These are phyloP conservation scores for Teratosphaeria epicoccoides DNA, from an alignment of 2,329 filamentous ascomycete species.

Conservation along the genomic window DNA sequence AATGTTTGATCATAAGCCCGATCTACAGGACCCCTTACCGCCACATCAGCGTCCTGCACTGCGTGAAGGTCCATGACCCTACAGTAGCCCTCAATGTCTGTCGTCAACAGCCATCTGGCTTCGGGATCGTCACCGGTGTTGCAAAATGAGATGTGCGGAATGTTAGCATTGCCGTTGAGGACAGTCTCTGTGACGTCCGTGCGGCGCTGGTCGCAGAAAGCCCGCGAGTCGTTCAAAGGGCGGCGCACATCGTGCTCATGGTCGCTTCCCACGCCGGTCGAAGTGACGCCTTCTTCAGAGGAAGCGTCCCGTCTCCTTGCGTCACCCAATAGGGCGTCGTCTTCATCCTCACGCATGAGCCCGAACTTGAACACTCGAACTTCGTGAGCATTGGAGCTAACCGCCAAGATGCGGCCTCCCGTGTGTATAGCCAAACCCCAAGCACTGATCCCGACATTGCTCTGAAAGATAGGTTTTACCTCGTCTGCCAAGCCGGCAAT, in stretches of 20 bases:
- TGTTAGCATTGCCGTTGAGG: slow-evolving; percentile 35
- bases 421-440: slow-evolving; percentile 84
- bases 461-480: slow-evolving; percentile 53
- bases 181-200: slow-evolving; percentile 20
- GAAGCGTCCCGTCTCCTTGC: neutral
- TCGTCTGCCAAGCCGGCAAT: slow-evolving; percentile 31
- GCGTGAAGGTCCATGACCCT: slow-evolving; percentile 20
- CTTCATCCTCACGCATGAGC: slow-evolving; percentile 29
- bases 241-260: neutral
- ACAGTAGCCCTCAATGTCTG: slow-evolving; percentile 37
- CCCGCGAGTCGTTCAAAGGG: neutral
- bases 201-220: slow-evolving; percentile 4
- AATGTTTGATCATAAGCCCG: too few relatives aligned
- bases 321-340: slow-evolving; percentile 2
- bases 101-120: slow-evolving; percentile 47
- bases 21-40: too few relatives aligned
- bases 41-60: neutral
- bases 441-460: slow-evolving; percentile 66
- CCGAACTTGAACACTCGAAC: slow-evolving; percentile 52
- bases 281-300: neutral
- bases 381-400: slow-evolving; percentile 61
- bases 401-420: slow-evolving; percentile 72
- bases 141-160: slow-evolving; percentile 48
- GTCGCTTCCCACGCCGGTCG: neutral
- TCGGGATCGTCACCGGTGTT: slow-evolving; percentile 46